Evolutionary conservation across 1,284 basidiomycete species (phyloP).

Genomic region (Apiotrichum gamsii): DNA sequence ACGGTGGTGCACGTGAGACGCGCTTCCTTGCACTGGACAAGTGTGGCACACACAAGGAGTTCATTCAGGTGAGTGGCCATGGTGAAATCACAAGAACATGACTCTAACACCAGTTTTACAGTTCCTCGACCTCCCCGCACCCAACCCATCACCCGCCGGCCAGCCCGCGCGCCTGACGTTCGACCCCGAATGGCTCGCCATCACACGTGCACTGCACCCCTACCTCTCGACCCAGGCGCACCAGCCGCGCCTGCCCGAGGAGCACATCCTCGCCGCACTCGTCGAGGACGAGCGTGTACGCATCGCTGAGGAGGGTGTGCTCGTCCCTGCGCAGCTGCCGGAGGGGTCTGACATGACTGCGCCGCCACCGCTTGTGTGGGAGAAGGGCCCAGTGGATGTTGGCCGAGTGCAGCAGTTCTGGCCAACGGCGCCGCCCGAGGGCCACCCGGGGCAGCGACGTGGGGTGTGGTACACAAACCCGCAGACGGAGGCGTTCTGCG

Average conservation of each 20-base stretch:
- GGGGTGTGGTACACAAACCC: constrained; percentile 73
- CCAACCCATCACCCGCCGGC: constrained; percentile 14
- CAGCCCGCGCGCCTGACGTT: constrained; percentile 54
- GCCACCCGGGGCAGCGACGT: constrained; percentile 47
- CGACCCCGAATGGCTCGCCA: constrained; percentile 90
- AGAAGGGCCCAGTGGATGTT: constrained; percentile 47
- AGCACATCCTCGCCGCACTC: constrained; percentile 54
- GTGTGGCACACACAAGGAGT: constrained; percentile 72
- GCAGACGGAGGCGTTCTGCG: constrained; percentile 81
- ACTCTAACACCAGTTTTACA: constrained; percentile 41
- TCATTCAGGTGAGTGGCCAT: constrained; percentile 72
- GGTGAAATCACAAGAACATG: too few relatives aligned
- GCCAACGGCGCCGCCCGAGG: constrained; percentile 62
- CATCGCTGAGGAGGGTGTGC: constrained; percentile 51
- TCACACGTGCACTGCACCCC: constrained; percentile 76
- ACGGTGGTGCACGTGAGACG: too few relatives aligned
- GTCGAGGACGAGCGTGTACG: constrained; percentile 62
- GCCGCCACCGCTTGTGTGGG: constrained; percentile 28
- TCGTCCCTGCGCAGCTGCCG: constrained; percentile 22
- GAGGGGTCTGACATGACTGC: not conserved
- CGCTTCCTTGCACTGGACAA: constrained; percentile 87
- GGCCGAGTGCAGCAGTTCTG: constrained; percentile 64
- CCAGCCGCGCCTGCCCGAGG: constrained; percentile 58
- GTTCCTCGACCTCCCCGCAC: constrained; percentile 62
- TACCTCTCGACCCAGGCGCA: constrained; percentile 58